Evolutionary conservation across 2,329 filamentous ascomycete species (phyloP).

Genomic region (Metarhizium brunneum): DNA sequence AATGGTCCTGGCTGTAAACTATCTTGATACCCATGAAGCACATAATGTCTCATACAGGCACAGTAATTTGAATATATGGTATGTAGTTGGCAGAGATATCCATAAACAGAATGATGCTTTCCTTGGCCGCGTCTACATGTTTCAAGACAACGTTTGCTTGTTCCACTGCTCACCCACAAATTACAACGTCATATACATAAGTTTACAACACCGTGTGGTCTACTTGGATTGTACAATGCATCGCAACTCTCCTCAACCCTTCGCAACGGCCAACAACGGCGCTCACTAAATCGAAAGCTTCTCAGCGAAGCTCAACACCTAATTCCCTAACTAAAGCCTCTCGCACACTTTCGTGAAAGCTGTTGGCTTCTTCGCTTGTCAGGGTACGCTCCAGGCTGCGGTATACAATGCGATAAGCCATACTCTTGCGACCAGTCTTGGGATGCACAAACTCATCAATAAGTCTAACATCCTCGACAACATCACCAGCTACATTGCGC

Average conservation of each 20-base stretch:
- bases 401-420: slow-evolving; percentile 92
- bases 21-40: no score
- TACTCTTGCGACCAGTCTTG: slow-evolving; percentile 69
- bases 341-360: slow-evolving; percentile 61
- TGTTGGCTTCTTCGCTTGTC: slow-evolving; percentile 72
- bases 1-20: no score
- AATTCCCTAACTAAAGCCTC: slow-evolving; percentile 57
- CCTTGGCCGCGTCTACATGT: no score
- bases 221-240: background rate
- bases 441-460: slow-evolving; percentile 86
- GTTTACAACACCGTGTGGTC: background rate
- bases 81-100: no score
- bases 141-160: no score
- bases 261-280: no score
- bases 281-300: background rate
- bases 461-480: slow-evolving; percentile 78
- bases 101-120: no score
- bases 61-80: no score
- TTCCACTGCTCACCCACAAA: background rate
- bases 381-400: slow-evolving; percentile 84
- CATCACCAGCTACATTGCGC: slow-evolving; percentile 69
- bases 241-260: no score
- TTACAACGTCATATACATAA: background rate
- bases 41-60: no score
- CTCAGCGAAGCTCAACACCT: slow-evolving; percentile 54